Conservation (phyloP, 768 basidiomycete species). For the Sarcodon sp. region DNA sequence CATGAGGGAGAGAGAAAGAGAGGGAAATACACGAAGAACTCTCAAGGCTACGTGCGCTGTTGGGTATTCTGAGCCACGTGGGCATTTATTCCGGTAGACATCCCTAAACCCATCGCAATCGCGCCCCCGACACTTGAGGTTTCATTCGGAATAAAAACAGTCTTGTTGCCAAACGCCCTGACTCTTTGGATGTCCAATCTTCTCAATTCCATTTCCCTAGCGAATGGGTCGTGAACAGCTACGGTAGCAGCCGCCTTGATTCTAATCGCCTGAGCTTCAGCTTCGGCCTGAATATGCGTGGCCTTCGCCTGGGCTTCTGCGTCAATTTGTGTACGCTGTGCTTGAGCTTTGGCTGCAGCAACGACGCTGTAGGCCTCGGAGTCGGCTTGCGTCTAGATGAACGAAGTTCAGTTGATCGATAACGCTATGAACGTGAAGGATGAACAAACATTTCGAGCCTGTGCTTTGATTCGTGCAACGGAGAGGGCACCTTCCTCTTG, state of each 20-base stretch:
- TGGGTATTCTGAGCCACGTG: too few species aligned
- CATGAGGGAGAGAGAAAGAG: background rate
- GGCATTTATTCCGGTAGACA: slow-evolving; percentile 44
- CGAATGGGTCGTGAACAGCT: slow-evolving; percentile 48
- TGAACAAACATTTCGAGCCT: slow-evolving; percentile 31
- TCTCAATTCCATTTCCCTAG: slow-evolving; percentile 64
- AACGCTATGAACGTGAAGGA: too few species aligned
- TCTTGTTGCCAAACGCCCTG: slow-evolving; percentile 52
- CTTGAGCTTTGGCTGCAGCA: slow-evolving; percentile 63
- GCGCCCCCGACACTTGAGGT: slow-evolving; percentile 45
- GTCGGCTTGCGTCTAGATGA: slow-evolving; percentile 49
- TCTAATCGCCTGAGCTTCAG: slow-evolving; percentile 57
- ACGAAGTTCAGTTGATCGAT: background rate
- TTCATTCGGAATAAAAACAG: slow-evolving; percentile 61
- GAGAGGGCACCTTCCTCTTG: slow-evolving; percentile 70
- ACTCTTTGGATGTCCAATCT: slow-evolving; percentile 53
- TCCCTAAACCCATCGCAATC: slow-evolving; percentile 48
- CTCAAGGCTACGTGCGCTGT: background rate
- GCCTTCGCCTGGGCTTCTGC: slow-evolving; percentile 72
- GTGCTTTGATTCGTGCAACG: slow-evolving; percentile 67
- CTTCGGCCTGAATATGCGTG: slow-evolving; percentile 60
- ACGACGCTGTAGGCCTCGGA: slow-evolving; percentile 64
- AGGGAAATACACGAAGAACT: background rate
- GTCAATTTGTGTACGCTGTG: slow-evolving; percentile 51
- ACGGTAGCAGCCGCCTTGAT: slow-evolving; percentile 54